phyloP scores from a whole-genome alignment of 495 filamentous ascomycete species.

The Penicillium pulvis region DNA sequence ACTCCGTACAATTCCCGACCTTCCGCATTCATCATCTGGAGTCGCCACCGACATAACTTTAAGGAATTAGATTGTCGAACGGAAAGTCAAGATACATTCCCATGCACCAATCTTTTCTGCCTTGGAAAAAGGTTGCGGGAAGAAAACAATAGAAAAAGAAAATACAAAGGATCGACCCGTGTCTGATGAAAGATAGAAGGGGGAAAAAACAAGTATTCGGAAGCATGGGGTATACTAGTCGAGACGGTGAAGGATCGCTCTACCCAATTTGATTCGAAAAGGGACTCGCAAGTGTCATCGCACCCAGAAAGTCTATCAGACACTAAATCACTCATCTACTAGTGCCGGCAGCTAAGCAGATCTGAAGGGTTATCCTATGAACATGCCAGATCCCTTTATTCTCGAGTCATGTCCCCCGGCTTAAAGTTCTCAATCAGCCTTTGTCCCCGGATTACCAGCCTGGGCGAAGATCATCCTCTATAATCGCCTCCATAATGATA shows the following conservation, averaged over 20 bases:
- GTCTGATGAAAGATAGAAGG: background rate
- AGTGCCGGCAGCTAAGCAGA: slow-evolving; percentile 8
- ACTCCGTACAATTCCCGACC: background rate
- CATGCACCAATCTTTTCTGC: background rate
- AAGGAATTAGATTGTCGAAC: background rate
- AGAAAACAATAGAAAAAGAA: background rate
- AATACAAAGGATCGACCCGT: background rate
- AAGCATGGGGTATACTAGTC: background rate
- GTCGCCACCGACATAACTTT: background rate
- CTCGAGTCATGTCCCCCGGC: background rate
- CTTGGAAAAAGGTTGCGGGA: background rate
- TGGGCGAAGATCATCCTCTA: background rate
- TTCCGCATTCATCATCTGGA: slow-evolving; percentile 2
- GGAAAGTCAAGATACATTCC: no score
- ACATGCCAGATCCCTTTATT: background rate
- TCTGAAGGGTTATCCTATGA: slow-evolving; percentile 1
- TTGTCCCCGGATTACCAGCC: background rate
- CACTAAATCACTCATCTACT: slow-evolving; percentile 18
- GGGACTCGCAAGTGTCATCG: slow-evolving; percentile 6
- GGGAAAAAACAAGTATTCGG: background rate
- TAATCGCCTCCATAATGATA: background rate
- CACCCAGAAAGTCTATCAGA: slow-evolving; percentile 18
- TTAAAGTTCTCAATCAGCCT: slow-evolving; percentile 1
- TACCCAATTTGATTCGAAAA: slow-evolving; percentile 3
- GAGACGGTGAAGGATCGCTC: background rate